Percentiles rank a stretch among this genome's conserved stretches.
Evolutionary conservation across 192 early-diverging fungal species (phyloP).

Genomic region (Physocladia obscura): DNA sequence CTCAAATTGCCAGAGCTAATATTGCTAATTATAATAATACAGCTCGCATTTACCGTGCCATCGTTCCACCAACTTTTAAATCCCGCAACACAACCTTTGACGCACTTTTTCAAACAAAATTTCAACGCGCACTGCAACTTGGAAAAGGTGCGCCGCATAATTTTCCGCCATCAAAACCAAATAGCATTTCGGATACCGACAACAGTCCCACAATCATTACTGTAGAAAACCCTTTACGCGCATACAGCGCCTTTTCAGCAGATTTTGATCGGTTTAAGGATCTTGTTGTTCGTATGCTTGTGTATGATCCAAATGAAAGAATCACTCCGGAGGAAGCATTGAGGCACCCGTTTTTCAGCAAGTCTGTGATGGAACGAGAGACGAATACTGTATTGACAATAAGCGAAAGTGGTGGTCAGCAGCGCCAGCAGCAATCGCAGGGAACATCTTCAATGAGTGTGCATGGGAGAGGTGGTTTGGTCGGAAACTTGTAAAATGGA

Average conservation of each 20-base stretch:
- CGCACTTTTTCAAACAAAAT: conserved; percentile 2
- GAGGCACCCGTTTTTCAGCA: conserved; percentile 76
- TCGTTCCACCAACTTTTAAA: no score
- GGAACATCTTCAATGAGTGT: no score
- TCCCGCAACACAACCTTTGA: neutral
- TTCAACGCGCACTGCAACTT: neutral
- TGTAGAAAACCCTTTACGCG: neutral
- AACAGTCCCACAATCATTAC: neutral
- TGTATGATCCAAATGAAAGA: conserved; percentile 75
- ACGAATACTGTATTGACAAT: conserved; percentile 2
- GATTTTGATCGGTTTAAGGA: conserved; percentile 55
- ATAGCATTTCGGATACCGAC: no score
- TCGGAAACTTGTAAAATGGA: neutral
- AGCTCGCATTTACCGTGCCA: no score
- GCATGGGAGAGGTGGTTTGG: neutral
- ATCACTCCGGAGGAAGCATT: conserved; percentile 83
- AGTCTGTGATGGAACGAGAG: neutral
- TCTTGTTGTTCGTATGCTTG: conserved; percentile 69
- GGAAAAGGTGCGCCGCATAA: neutral
- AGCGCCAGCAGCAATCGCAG: no score
- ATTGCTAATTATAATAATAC: no score
- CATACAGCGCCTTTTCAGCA: neutral
- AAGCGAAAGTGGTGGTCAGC: neutral
- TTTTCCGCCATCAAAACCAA: neutral
- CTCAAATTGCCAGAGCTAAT: no score